These are phyloP conservation scores for Camellia japonica DNA, from an alignment of 148 eudicot species.

Conservation along the genomic window DNA sequence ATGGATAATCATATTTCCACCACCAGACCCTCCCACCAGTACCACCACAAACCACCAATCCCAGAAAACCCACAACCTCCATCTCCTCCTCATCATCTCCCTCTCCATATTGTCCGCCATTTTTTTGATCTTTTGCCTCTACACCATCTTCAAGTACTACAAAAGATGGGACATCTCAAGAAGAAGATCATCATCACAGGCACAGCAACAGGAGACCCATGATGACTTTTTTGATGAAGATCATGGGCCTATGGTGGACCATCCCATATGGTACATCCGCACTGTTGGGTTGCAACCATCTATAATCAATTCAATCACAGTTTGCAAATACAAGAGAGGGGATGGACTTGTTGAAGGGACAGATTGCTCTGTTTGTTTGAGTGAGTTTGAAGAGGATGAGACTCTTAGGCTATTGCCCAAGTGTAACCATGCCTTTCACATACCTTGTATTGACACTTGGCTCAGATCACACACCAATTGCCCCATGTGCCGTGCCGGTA, in stretches of 20 bases:
- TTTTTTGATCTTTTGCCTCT: slow-evolving; percentile 24
- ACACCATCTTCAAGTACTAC: slow-evolving; percentile 30
- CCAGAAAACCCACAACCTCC: slow-evolving; percentile 18
- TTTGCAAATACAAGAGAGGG: slow-evolving; percentile 40
- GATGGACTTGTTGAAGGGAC: slow-evolving; percentile 48
- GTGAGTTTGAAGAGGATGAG: slow-evolving; percentile 60
- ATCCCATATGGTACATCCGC: slow-evolving; percentile 64
- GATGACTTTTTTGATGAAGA: slow-evolving; percentile 38
- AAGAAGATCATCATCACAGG: not conserved
- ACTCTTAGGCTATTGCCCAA: slow-evolving; percentile 57
- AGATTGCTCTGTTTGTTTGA: slow-evolving; percentile 72
- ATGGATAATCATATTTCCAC: not conserved
- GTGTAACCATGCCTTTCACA: slow-evolving; percentile 74
- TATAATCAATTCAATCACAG: slow-evolving; percentile 41
- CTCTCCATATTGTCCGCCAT: slow-evolving; percentile 25
- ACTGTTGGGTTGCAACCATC: slow-evolving; percentile 61
- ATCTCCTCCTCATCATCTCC: slow-evolving; percentile 30
- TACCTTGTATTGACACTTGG: slow-evolving; percentile 82
- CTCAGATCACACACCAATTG: slow-evolving; percentile 71
- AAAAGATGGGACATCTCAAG: not conserved
- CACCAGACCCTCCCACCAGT: not conserved
- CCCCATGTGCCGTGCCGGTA: slow-evolving; percentile 68
- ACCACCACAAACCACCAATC: not conserved
- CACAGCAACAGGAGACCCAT: not conserved
- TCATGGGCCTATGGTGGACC: slow-evolving; percentile 40